Base-by-base conservation (phyloP, 352 stramenopile genomes). In the Phytophthora hybrid region DNA sequence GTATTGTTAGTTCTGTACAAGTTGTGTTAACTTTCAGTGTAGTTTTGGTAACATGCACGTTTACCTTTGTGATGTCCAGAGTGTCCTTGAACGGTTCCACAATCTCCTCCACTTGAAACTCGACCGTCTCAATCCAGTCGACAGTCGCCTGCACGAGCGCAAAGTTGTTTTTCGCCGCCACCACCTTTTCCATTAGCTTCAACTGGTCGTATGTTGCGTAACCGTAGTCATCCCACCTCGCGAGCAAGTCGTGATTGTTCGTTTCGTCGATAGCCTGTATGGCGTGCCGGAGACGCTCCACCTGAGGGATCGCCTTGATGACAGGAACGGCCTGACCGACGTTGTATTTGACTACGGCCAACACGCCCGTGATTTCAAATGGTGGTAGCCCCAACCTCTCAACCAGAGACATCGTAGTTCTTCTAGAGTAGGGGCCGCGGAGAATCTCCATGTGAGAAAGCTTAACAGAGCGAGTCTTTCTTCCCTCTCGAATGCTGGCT, bases 131-230 rank as follows among this genome's bases (percentile, higher is more conserved):
- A 53, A 70, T 52, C 63, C 63, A 70, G 19, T 59, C 44, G 7
- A 70, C n/a, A 10, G 44, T 70, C 39, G 26, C 4, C 29, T 69
- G 39, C 6, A 69, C 63, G 16, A 63, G 5, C 4, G 56, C 49
- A 32, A 70, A 70, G 44, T 70, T 70, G 31, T 59, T 58, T 21
- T 41, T 63, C 10, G 54, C 26, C 0, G 1, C 49, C 7, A 70
- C 8, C 0, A 70, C 54, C 1, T 3, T 5, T 23, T 63, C 31
- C 63, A 70, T 59, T 14, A 70, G 18, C 41, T 52, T 70, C n/a
- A 70, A 21, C 63, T 59, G 63, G 2, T 59, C 63, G 29, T 70
- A 70, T 4, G 54, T 70, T 19, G 39, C 53, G 19, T n/a, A 69
- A 6, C 53, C 63, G 31, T 44, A 69, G 29, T 57, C 29, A 9